Base-by-base conservation (phyloP, 208 protist species). In the Trypanosoma vivax region DNA sequence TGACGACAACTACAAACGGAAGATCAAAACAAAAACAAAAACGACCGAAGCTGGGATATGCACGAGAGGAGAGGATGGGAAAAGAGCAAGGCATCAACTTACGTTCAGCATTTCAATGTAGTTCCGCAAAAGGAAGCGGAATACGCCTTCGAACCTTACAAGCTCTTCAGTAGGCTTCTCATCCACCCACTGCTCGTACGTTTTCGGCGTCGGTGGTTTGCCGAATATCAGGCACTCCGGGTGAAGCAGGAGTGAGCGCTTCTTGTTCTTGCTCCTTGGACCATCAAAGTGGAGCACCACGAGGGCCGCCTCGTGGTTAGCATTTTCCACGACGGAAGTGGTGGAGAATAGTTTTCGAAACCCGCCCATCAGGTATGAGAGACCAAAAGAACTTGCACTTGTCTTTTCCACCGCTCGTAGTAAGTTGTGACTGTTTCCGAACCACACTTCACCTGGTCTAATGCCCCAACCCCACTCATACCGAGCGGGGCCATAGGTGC, bases 231-330 rank as follows among this genome's bases (percentile, higher is more conserved):
- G 69, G 1, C 40, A 39, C 60, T 93, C 86, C 9, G 82, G 82
- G 33, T 90, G 72, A 33, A 88, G 51, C 23, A 88, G 41, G n/a
- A 87, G 55, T 3, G 81, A 90, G 3, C 86, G 76, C 56, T 77
- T 50, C 66, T 87, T 86, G 1, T 70, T 65, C 19, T 57, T 51
- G 11, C 73, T 47, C 14, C 79, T 63, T 5, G 87, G 87, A 0
- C 87, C 87, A 49, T 91, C 87, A 65, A 80, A 94, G 54, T 94
- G 87, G 25, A 94, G 65, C n/a, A 89, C 80, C 0, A 94, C 57
- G 4, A 94, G 43, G 9, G 83, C 87, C 5, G 77, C 76, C 23
- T 91, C 85, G n/a, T n/a, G n/a, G n/a, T n/a, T n/a, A n/a, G n/a
- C n/a, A 0, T 48, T 18, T 29, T 40, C 11, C 19, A 23, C 25